These are phyloP conservation scores for Asterella californica DNA, from an alignment of 225 moss, liverwort and hornwort genomes.

Conservation along the genomic window DNA sequence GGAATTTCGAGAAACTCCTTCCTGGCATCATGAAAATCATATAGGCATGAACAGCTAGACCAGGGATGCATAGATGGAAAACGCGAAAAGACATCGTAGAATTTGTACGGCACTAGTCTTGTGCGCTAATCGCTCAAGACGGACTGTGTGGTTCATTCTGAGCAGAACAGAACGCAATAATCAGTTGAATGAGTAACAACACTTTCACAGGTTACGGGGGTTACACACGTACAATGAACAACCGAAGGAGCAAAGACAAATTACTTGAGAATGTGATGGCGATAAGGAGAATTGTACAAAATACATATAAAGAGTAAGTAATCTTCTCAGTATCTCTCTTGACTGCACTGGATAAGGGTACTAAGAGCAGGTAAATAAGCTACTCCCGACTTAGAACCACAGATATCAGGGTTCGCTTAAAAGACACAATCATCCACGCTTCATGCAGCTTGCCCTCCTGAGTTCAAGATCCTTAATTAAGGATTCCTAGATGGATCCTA, in stretches of 20 bases:
- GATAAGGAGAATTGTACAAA: not conserved
- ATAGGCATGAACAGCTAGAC: not conserved
- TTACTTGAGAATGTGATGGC: not conserved
- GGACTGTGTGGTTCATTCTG: not conserved
- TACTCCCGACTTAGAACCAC: not conserved
- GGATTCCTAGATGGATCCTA: too few species aligned
- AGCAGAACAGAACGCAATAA: not conserved
- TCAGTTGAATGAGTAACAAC: not conserved
- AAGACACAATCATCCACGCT: not conserved
- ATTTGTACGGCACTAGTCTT: too few species aligned
- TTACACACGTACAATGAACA: not conserved
- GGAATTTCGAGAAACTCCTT: slow-evolving; percentile 72
- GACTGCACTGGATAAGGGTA: too few species aligned
- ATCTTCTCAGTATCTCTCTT: too few species aligned
- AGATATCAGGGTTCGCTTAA: not conserved
- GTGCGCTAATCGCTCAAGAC: too few species aligned
- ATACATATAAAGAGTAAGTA: too few species aligned
- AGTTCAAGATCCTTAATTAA: too few species aligned
- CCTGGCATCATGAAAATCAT: slow-evolving; percentile 7
- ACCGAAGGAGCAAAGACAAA: not conserved
- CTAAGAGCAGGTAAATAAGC: too few species aligned
- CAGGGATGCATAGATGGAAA: not conserved
- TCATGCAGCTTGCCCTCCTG: not conserved
- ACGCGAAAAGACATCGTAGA: too few species aligned
- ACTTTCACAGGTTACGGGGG: not conserved